Base-by-base conservation (phyloP, 148 eudicot species). In the Beta vulgaris region DNA sequence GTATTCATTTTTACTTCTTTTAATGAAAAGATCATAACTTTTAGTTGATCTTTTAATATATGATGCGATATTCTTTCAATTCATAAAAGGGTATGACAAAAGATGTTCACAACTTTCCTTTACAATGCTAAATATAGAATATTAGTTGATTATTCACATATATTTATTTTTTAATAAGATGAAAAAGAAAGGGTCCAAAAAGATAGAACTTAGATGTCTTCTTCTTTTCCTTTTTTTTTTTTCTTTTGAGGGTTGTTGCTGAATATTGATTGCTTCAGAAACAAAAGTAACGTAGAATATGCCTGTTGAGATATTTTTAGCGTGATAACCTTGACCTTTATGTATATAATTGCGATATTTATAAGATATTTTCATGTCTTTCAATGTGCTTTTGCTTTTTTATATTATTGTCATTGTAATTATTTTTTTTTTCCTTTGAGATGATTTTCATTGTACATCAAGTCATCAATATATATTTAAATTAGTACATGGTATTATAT, bases 221-320 rank as follows among this genome's bases (percentile, higher is more conserved):
- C n/a, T n/a, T n/a, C n/a, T n/a, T n/a, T n/a, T n/a, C n/a, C n/a
- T n/a, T n/a, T n/a, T n/a, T n/a, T n/a, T n/a, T n/a, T n/a, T n/a
- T n/a, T n/a, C n/a, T n/a, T n/a, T n/a, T 25, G 5, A 25, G 19
- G 62, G 62, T 13, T 3, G 35, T 57, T 49, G 55, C 6, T 19
- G 57, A n/a, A n/a, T n/a, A n/a, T n/a, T n/a, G n/a, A 19, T 9
- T 51, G 8, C 59, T 28, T 0, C 32, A 58, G 6, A 16, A 1
- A 11, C 18, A 58, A 58, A 25, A 58, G 34, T 58, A 12, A 28
- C 62, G 34, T 19, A 40, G 54, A 40, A 68, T 42, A 68, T 68
- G 46, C 37, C 48, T 66, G 7, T 25, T 39, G 43, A 66, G 69
- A 66, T 66, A 66, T 66, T 66, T 64, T 66, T n/a, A 9, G 69